phyloP scores from a whole-genome alignment of 2,329 filamentous ascomycete genomes.

The Penicillium psychrosexuale region DNA sequence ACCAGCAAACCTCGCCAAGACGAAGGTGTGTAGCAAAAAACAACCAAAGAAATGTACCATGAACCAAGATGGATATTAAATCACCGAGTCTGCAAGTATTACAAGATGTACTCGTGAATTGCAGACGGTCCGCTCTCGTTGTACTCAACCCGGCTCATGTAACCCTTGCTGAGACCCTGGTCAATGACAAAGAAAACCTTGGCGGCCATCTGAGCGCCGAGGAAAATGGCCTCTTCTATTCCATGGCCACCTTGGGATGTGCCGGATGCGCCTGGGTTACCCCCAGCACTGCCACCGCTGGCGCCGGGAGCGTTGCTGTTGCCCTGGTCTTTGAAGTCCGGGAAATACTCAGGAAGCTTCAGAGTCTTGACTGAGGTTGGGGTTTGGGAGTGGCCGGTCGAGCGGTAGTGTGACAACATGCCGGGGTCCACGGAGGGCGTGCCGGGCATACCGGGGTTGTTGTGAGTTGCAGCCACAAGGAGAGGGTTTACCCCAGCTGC shows the following conservation, averaged over 20 bases:
- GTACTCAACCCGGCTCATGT: constrained; percentile 66
- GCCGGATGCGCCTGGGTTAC: constrained; percentile 33
- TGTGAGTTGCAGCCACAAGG: constrained; percentile 76
- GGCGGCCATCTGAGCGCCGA: constrained; percentile 83
- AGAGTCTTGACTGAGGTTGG: constrained; percentile 80
- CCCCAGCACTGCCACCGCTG: constrained; percentile 34
- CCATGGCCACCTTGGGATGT: constrained; percentile 40
- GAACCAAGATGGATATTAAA: neutral
- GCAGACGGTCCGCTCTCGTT: constrained; percentile 64
- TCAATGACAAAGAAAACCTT: constrained; percentile 70
- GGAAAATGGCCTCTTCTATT: constrained; percentile 78
- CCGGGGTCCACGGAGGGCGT: constrained; percentile 37
- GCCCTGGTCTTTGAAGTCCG: constrained; percentile 79
- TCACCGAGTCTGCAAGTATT: constrained; percentile 9
- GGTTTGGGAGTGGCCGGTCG: constrained; percentile 67
- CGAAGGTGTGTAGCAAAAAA: neutral
- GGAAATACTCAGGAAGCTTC: constrained; percentile 76
- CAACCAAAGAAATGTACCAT: neutral
- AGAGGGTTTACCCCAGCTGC: constrained; percentile 76
- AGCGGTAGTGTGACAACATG: constrained; percentile 48
- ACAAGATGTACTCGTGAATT: constrained; percentile 56
- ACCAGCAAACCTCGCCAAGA: constrained; percentile 11
- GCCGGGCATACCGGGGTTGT: constrained; percentile 39
- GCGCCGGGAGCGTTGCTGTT: constrained; percentile 35
- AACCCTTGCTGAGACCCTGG: constrained; percentile 64